These are phyloP conservation scores for Fusarium tupiense DNA, from an alignment of 2,329 filamentous ascomycete species.

Conservation along the genomic window DNA sequence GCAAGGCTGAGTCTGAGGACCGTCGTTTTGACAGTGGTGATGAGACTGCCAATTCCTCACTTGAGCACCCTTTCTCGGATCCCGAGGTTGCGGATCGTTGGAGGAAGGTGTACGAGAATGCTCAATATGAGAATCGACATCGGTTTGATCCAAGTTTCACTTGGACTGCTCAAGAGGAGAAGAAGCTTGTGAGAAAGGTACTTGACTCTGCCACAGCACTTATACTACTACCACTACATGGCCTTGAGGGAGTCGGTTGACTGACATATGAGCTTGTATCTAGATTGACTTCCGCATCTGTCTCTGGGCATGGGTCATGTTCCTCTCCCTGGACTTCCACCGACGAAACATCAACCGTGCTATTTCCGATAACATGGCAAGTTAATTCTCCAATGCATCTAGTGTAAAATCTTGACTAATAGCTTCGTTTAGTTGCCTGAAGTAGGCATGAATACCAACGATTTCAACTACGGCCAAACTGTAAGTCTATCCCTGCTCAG, in stretches of 20 bases:
- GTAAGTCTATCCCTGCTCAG: slow-evolving; percentile 29
- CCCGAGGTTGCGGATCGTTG: slow-evolving; percentile 63
- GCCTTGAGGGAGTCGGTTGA: not conserved
- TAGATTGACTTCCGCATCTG: slow-evolving; percentile 59
- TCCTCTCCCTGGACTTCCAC: slow-evolving; percentile 57
- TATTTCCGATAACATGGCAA: slow-evolving; percentile 52
- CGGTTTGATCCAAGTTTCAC: slow-evolving; percentile 60
- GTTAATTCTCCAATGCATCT: not conserved
- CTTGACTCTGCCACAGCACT: not conserved
- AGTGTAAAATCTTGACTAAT: not conserved
- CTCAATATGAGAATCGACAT: slow-evolving; percentile 68
- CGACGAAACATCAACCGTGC: slow-evolving; percentile 58
- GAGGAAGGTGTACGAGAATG: slow-evolving; percentile 63
- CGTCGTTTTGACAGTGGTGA: slow-evolving; percentile 36
- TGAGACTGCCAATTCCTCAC: slow-evolving; percentile 32
- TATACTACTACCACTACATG: fast-evolving
- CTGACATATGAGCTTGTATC: slow-evolving; percentile 7
- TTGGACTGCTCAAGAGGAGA: slow-evolving; percentile 61
- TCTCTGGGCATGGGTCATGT: slow-evolving; percentile 58
- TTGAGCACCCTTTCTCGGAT: slow-evolving; percentile 60
- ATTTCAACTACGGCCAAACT: slow-evolving; percentile 57
- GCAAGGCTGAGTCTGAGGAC: slow-evolving; percentile 21
- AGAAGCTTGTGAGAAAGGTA: slow-evolving; percentile 57
- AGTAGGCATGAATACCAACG: slow-evolving; percentile 56
- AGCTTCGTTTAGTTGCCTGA: slow-evolving; percentile 43